A percentile compares a stretch with the other conserved stretches of the same genome.
phyloP scores from a whole-genome alignment of 2,329 filamentous ascomycete species.

The Botryotinia calthae region DNA sequence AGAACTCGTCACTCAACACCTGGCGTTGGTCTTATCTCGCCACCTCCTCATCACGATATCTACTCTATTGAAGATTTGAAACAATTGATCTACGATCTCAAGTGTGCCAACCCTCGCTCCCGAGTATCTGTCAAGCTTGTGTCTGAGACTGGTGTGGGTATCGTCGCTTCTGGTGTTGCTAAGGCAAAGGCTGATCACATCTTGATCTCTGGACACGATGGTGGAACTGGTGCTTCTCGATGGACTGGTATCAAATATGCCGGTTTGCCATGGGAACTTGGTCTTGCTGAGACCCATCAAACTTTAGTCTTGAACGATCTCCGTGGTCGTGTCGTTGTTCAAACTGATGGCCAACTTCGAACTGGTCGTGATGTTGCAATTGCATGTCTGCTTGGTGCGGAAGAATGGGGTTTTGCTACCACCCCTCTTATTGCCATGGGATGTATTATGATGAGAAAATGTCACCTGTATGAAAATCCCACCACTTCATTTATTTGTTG shows the following conservation, averaged over 20 bases:
- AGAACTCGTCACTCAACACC: constrained; percentile 94
- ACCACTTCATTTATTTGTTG: background rate
- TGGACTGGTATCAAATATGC: constrained; percentile 99
- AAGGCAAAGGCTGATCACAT: constrained; percentile 98
- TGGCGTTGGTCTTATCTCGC: constrained; percentile 92
- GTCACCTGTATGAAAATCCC: constrained; percentile 47
- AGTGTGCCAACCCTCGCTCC: constrained; percentile 90
- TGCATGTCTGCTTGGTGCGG: constrained; percentile 91
- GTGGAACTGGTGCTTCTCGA: constrained; percentile 91
- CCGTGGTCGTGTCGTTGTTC: constrained; percentile 90
- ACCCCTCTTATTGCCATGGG: constrained; percentile 95
- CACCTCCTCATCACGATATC: constrained; percentile 95
- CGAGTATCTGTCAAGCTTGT: constrained; percentile 96
- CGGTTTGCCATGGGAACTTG: constrained; percentile 92
- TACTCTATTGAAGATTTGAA: constrained; percentile 98
- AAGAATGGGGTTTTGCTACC: constrained; percentile 96
- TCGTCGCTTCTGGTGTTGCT: constrained; percentile 93
- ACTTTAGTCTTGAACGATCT: constrained; percentile 94
- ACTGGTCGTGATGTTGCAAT: constrained; percentile 93
- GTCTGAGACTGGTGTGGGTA: constrained; percentile 94
- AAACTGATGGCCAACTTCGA: constrained; percentile 91
- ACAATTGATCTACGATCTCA: constrained; percentile 95
- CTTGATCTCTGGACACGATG: constrained; percentile 92
- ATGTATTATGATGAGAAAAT: constrained; percentile 88
- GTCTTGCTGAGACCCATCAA: constrained; percentile 95